phyloP scores from a whole-genome alignment of 345 rosid species.

The Linum trigynum region DNA sequence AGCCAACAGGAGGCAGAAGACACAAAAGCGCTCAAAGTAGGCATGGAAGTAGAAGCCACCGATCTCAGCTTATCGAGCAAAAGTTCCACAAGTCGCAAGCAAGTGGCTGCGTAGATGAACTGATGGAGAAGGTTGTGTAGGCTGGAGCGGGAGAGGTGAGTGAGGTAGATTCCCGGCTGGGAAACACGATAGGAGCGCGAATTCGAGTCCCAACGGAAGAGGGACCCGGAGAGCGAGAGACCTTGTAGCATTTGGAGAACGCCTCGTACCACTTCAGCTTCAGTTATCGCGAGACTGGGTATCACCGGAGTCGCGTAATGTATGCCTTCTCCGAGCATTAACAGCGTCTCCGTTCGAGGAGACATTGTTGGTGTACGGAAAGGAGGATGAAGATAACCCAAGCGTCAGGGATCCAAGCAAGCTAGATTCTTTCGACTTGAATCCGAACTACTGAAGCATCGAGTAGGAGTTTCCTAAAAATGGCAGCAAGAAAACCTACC shows the following conservation, averaged over 20 bases:
- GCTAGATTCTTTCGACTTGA: too few relatives aligned
- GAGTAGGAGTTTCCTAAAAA: too few relatives aligned
- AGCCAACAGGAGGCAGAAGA: slow-evolving; percentile 63
- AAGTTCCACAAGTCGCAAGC: slow-evolving; percentile 59
- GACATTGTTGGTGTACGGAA: slow-evolving; percentile 5
- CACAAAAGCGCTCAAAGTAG: slow-evolving; percentile 72
- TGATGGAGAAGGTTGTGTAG: slow-evolving; percentile 48
- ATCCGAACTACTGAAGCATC: too few relatives aligned
- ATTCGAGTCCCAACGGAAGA: slow-evolving; percentile 52
- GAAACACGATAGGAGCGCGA: slow-evolving; percentile 29
- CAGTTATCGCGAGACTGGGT: slow-evolving; percentile 14
- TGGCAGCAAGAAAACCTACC: too few relatives aligned
- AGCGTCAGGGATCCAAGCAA: too few relatives aligned
- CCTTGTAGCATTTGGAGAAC: slow-evolving; percentile 74
- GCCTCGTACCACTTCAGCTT: slow-evolving; percentile 41
- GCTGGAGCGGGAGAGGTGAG: slow-evolving; percentile 64
- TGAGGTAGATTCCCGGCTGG: slow-evolving; percentile 42
- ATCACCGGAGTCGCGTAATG: slow-evolving; percentile 24
- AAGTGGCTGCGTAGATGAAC: slow-evolving; percentile 63
- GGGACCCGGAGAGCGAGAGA: slow-evolving; percentile 49
- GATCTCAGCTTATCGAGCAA: slow-evolving; percentile 24
- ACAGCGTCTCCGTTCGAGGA: slow-evolving; percentile 4
- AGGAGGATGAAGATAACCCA: too few relatives aligned
- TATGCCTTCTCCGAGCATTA: slow-evolving; percentile 17
- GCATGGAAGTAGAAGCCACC: slow-evolving; percentile 18